phyloP scores from a whole-genome alignment of 345 rosid species.

The Dipteronia sinensis region DNA sequence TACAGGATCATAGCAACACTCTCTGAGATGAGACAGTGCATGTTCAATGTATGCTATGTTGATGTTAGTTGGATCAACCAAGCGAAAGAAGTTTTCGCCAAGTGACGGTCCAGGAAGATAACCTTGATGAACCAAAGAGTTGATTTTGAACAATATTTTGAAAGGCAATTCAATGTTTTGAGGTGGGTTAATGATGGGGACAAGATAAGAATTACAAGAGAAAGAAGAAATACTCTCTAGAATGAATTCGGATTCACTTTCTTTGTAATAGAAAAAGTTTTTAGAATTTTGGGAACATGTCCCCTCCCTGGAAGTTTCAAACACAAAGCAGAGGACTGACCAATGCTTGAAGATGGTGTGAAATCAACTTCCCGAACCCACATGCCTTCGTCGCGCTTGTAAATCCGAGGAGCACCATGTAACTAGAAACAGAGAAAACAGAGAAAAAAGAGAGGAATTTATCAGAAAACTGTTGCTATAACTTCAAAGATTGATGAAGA shows the following conservation, averaged over 20 bases:
- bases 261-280: conserved; percentile 34
- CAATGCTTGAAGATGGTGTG: conserved; percentile 38
- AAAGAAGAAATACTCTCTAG: conserved; percentile 32
- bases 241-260: conserved; percentile 24
- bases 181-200: conserved; percentile 46
- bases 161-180: conserved; percentile 30
- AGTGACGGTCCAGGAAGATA: conserved; percentile 44
- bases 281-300: conserved; percentile 32
- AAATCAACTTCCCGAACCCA: conserved; percentile 52
- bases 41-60: conserved; percentile 25
- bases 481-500: not conserved
- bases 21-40: conserved; percentile 41
- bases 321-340: conserved; percentile 46
- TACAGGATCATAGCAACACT: conserved; percentile 53
- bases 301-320: conserved; percentile 34
- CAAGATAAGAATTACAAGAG: conserved; percentile 35
- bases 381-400: conserved; percentile 22
- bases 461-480: not conserved
- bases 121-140: conserved; percentile 47
- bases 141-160: conserved; percentile 45
- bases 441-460: not conserved
- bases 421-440: conserved; percentile 27
- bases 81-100: conserved; percentile 36
- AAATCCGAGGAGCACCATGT: conserved; percentile 46
- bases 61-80: conserved; percentile 33